These are phyloP conservation scores for Fraxinus sp. DNA, from an alignment of 305 asterid species.

Conservation along the genomic window DNA sequence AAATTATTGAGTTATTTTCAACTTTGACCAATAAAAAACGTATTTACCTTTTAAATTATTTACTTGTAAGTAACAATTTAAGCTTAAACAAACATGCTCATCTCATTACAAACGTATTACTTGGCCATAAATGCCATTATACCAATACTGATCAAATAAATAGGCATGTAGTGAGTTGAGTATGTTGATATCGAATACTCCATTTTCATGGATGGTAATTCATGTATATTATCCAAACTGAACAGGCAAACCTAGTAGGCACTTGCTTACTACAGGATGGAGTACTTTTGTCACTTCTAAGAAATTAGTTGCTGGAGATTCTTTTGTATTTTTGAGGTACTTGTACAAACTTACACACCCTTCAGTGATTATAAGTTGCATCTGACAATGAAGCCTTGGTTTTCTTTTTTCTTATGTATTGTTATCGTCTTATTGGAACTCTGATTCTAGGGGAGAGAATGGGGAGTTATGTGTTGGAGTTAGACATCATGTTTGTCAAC, in stretches of 20 bases:
- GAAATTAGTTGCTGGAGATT: conserved; percentile 89
- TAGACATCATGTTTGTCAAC: conserved; percentile 70
- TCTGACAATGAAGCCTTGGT: neutral
- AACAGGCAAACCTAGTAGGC: conserved; percentile 96
- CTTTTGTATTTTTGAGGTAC: conserved; percentile 88
- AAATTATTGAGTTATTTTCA: neutral
- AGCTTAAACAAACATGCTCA: neutral
- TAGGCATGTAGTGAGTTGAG: neutral
- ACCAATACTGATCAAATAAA: neutral
- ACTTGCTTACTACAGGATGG: conserved; percentile 98
- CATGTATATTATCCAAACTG: neutral
- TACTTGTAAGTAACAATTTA: neutral
- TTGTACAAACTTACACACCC: neutral
- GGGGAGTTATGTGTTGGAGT: conserved; percentile 90
- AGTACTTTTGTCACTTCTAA: conserved; percentile 87
- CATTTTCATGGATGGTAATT: neutral
- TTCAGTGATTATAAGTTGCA: neutral
- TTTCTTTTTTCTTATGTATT: neutral
- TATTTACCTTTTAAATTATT: neutral
- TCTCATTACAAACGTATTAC: neutral
- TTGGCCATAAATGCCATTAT: neutral
- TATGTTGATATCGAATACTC: neutral
- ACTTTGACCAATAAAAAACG: neutral
- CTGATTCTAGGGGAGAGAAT: conserved; percentile 57
- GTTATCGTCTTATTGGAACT: neutral